Conservation (phyloP, 2,329 filamentous ascomycete species). For the Leptodontidium sp. region DNA sequence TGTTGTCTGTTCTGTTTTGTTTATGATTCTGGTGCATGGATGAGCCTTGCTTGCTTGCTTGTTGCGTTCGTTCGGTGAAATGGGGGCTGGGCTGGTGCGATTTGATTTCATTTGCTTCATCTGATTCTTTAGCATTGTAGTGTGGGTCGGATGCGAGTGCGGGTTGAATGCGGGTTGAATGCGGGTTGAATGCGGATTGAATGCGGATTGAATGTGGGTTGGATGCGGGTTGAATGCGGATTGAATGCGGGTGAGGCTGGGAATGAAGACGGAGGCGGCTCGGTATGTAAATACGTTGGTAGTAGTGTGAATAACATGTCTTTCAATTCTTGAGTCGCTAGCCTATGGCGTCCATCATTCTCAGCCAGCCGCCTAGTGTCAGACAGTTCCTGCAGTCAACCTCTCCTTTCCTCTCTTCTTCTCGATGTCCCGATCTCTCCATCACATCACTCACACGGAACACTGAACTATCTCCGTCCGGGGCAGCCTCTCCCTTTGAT, state of each 20-base stretch:
- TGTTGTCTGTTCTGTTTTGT: background rate
- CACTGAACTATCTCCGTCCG: no score
- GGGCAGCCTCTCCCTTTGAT: no score
- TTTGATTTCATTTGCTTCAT: conserved; percentile 13
- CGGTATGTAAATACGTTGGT: background rate
- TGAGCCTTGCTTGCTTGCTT: background rate
- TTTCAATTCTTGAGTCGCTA: background rate
- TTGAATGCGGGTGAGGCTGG: no score
- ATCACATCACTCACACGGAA: no score
- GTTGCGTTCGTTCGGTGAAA: background rate
- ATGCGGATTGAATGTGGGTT: background rate
- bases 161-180: background rate
- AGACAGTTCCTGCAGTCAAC: background rate
- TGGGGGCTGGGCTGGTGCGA: background rate
- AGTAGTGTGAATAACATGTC: background rate
- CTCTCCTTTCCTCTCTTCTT: no score
- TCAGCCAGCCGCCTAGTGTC: no score
- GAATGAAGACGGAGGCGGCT: no score
- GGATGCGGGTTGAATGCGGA: background rate
- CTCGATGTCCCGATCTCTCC: no score
- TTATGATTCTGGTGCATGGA: background rate
- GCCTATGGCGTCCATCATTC: background rate
- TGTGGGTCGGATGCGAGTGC: background rate
- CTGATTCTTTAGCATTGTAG: background rate
- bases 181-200: no score